Evolutionary conservation across 2,329 filamentous ascomycete genomes (phyloP), one percentile per base, ranked within the genome.

Genomic region (Dichotomopilus funicola): DNA sequence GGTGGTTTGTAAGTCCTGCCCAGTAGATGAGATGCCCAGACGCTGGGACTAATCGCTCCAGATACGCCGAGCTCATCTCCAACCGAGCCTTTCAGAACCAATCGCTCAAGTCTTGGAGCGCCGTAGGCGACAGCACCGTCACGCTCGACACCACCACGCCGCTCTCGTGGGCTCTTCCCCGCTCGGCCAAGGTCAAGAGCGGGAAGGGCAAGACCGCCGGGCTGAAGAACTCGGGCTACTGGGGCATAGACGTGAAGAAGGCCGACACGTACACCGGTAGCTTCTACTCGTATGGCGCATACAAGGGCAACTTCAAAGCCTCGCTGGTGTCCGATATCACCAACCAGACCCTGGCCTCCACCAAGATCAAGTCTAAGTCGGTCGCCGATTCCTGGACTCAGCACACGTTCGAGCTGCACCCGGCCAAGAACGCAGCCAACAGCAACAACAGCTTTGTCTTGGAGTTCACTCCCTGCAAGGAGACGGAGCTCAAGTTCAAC

Each of bases 371-470:
- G 37, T 54, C 53, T 11, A 54, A 41, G 46, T 44, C 41, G 19
- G 41, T 46, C n/a, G 53, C 47, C 4, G 1, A 44, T 7, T 33
- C 40, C 19, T 54, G 47, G 46, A 54, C 46, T 13, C 10, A 54
- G 46, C 53, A 50, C 47, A n/a, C n/a, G 46, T 50, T 38, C 13
- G 36, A 49, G 41, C 19, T 54, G 11, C 40, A 8, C 10, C 53
- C 53, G 47, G 40, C 41, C 35, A 50, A 46, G 53, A 38, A 19
- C 47, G 53, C 53, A 9, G 38, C 47, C 3, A 50, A 54, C 47
- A 50, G 43, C 47, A 54, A 50, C 47, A 54, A 54, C 53, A 54
- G 40, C 46, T 54, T 54, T 31, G 47, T 45, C 27, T 9, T 54
- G 27, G 41, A 54, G 40, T 49, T 43, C 38, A 9, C 35, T 10